These are phyloP conservation scores for Teunomyces kruisii DNA, from an alignment of 805 yeast genomes.

Conservation along the genomic window DNA sequence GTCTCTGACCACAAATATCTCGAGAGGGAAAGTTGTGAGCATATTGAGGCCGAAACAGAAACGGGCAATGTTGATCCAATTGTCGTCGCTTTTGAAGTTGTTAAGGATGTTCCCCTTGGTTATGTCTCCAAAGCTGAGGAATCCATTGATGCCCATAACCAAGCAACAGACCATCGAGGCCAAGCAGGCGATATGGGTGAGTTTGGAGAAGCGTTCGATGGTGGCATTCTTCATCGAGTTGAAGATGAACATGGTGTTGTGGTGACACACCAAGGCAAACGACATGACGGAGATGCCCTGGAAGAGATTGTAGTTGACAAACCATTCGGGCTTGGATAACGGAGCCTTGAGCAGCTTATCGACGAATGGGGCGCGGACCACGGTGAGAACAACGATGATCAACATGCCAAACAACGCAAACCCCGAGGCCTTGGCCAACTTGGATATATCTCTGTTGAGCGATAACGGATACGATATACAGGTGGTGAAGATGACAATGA, in stretches of 20 bases:
- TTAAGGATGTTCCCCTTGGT: conserved; percentile 88
- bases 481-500: conserved; percentile 67
- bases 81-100: conserved; percentile 77
- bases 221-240: conserved; percentile 80
- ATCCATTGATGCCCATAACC: conserved; percentile 77
- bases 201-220: conserved; percentile 64
- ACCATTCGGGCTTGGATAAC: conserved; percentile 43
- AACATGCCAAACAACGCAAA: conserved; percentile 85
- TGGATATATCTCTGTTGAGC: conserved; percentile 75
- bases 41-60: conserved; percentile 89
- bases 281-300: conserved; percentile 94
- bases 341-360: conserved; percentile 48
- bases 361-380: conserved; percentile 68
- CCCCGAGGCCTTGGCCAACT: conserved; percentile 82
- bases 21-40: conserved; percentile 90
- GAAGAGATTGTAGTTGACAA: conserved; percentile 65
- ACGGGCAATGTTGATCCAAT: conserved; percentile 79
- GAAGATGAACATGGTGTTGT: conserved; percentile 86
- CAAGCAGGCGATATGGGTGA: conserved; percentile 82
- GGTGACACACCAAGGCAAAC: conserved; percentile 94
- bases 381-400: conserved; percentile 70
- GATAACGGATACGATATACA: conserved; percentile 83
- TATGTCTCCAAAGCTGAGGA: conserved; percentile 66
- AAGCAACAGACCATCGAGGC: conserved; percentile 79
- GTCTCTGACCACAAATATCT: conserved; percentile 86